Percentiles rank a stretch among this genome's conserved stretches.
Conservation (phyloP, 169 alveolate genomes). For the Besnoitia besnoiti region DNA sequence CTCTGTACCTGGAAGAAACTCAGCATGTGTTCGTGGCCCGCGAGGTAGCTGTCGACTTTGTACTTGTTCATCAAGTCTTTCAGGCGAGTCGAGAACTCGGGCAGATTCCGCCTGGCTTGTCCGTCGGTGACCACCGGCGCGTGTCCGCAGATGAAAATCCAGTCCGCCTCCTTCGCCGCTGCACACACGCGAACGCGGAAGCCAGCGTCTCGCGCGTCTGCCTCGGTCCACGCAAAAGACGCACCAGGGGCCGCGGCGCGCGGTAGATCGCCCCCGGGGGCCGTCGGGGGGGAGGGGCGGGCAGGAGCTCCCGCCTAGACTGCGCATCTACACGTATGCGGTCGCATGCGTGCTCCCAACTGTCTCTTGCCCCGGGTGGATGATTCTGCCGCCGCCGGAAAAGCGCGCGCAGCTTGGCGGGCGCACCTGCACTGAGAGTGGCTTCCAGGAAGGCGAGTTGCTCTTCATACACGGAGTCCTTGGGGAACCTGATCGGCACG, state of each 20-base stretch:
- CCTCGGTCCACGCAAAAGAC: background rate
- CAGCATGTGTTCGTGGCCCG: constrained; percentile 62
- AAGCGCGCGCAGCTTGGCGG: too few relatives aligned
- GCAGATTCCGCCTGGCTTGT: background rate
- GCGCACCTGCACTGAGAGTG: background rate
- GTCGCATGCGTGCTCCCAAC: too few relatives aligned
- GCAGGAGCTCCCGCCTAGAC: too few relatives aligned
- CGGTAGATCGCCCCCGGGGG: too few relatives aligned
- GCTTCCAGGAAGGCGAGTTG: background rate
- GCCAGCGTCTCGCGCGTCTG: background rate
- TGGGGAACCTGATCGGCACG: background rate
- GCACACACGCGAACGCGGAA: background rate
- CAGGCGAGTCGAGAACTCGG: constrained; percentile 6
- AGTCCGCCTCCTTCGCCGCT: constrained; percentile 63
- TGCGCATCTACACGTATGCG: too few relatives aligned
- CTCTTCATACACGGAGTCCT: background rate
- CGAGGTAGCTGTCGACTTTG: constrained; percentile 41
- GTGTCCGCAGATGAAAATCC: constrained; percentile 61
- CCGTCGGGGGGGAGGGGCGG: too few relatives aligned
- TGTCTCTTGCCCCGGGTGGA: too few relatives aligned
- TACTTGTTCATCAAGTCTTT: background rate
- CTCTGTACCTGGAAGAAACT: constrained; percentile 47
- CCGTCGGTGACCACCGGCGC: constrained; percentile 58
- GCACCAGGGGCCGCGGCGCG: too few relatives aligned
- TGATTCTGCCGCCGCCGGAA: too few relatives aligned